A percentile compares a stretch with the other conserved stretches of the same genome.
phyloP scores from a whole-genome alignment of 2,329 filamentous ascomycete species.

The Ampelomyces quisqualis region DNA sequence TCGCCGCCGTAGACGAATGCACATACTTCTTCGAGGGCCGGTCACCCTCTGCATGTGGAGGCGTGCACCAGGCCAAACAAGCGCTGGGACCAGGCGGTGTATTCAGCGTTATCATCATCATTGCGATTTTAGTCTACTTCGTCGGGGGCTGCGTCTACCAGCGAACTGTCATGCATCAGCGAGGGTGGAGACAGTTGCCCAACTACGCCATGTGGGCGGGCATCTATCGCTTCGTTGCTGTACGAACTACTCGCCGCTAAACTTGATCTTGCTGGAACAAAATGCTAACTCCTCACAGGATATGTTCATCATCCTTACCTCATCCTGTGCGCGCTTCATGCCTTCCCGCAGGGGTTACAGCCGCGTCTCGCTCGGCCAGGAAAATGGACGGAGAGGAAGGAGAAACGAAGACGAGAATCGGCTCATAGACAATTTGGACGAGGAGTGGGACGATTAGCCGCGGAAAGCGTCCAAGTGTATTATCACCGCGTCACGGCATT shows the following conservation, averaged over 20 bases:
- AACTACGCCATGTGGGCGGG: constrained; percentile 93
- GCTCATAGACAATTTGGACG: constrained; percentile 91
- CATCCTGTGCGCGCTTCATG: constrained; percentile 67
- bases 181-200: constrained; percentile 92
- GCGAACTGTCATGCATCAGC: constrained; percentile 87
- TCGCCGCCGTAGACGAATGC: constrained; percentile 87
- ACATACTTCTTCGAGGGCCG: constrained; percentile 94
- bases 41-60: constrained; percentile 80
- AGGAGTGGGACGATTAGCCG: constrained; percentile 91
- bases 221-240: constrained; percentile 79
- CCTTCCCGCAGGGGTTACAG: constrained; percentile 68
- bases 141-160: constrained; percentile 95
- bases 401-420: constrained; percentile 81
- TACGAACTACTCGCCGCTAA: constrained; percentile 45
- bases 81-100: constrained; percentile 69
- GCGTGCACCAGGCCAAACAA: constrained; percentile 58
- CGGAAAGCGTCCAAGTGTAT: too few species aligned
- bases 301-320: constrained; percentile 66
- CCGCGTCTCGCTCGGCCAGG: constrained; percentile 57
- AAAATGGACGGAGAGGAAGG: constrained; percentile 46
- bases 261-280: neutral
- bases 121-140: constrained; percentile 82
- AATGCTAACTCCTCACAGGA: constrained; percentile 41
- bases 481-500: constrained; percentile 7
- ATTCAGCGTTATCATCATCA: constrained; percentile 81